Evolutionary conservation across 345 rosid species (phyloP).

Genomic region (Microthlaspi erraticum): DNA sequence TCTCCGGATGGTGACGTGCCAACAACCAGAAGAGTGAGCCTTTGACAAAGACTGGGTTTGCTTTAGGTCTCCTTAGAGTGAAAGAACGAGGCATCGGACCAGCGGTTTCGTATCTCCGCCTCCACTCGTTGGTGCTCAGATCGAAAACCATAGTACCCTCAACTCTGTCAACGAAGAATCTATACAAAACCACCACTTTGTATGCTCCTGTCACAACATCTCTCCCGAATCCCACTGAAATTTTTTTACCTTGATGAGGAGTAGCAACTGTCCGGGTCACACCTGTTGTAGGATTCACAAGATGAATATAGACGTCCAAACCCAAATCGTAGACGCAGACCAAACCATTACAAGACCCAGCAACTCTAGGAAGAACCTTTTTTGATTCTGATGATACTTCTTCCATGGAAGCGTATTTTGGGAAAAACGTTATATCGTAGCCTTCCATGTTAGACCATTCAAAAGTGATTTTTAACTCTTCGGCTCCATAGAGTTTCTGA

Average conservation of each 20-base stretch:
- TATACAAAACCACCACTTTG: constrained; percentile 22
- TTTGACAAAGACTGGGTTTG: constrained; percentile 18
- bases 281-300: neutral
- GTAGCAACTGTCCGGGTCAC: neutral
- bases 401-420: neutral
- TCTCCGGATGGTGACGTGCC: neutral
- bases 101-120: constrained; percentile 14
- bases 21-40: constrained; percentile 31
- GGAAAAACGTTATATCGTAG: neutral
- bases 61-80: neutral
- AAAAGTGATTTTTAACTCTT: constrained; percentile 6
- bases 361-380: neutral
- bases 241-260: constrained; percentile 11
- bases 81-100: constrained; percentile 12
- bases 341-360: constrained; percentile 32
- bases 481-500: neutral
- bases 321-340: constrained; percentile 12
- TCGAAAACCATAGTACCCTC: constrained; percentile 12
- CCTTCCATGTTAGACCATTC: neutral
- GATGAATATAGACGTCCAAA: neutral
- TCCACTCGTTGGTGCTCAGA: constrained; percentile 12
- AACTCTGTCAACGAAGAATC: neutral
- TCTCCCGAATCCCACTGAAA: constrained; percentile 28
- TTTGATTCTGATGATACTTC: neutral
- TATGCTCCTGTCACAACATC: constrained; percentile 27